Percentiles rank a stretch among this genome's conserved stretches.
Evolutionary conservation across 2,329 filamentous ascomycete genomes (phyloP).

Genomic region (Colletotrichum neosansevieriae): DNA sequence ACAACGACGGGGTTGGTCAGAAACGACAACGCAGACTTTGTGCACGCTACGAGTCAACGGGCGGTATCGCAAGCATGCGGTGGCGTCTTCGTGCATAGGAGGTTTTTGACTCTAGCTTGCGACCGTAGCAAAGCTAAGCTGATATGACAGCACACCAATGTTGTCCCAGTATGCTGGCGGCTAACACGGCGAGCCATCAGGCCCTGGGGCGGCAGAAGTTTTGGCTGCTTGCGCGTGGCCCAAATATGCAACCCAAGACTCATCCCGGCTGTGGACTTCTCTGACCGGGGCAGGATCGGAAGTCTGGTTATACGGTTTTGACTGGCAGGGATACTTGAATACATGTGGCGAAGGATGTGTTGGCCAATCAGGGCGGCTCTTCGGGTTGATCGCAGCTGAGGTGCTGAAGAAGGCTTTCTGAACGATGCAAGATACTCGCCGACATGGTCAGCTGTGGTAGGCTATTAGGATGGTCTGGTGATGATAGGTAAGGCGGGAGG

Average conservation of each 20-base stretch:
- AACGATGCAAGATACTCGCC: background rate
- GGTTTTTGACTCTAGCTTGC: constrained; percentile 5
- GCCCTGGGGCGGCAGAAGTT: constrained; percentile 7
- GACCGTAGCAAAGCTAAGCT: constrained; percentile 16
- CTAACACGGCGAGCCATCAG: constrained; percentile 15
- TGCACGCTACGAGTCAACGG: constrained; percentile 11
- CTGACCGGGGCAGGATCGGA: constrained; percentile 20
- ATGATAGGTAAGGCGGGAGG: constrained; percentile 20
- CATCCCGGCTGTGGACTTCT: constrained; percentile 2
- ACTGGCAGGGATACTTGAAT: constrained; percentile 1
- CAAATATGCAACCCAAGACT: constrained; percentile 4
- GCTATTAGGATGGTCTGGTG: constrained; percentile 3
- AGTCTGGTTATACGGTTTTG: constrained; percentile 8
- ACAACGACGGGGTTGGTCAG: background rate
- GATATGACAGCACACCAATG: constrained; percentile 31
- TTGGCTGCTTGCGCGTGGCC: constrained; percentile 16
- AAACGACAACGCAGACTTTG: constrained; percentile 1
- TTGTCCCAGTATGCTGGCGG: constrained; percentile 17
- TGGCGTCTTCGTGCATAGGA: constrained; percentile 12
- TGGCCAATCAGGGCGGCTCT: constrained; percentile 9
- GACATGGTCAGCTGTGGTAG: constrained; percentile 1
- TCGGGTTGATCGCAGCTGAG: background rate
- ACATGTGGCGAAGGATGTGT: background rate
- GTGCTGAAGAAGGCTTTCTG: background rate
- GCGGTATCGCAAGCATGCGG: background rate